These are phyloP conservation scores for Boechera divaricarpa DNA, from an alignment of 345 rosid species.

Conservation along the genomic window DNA sequence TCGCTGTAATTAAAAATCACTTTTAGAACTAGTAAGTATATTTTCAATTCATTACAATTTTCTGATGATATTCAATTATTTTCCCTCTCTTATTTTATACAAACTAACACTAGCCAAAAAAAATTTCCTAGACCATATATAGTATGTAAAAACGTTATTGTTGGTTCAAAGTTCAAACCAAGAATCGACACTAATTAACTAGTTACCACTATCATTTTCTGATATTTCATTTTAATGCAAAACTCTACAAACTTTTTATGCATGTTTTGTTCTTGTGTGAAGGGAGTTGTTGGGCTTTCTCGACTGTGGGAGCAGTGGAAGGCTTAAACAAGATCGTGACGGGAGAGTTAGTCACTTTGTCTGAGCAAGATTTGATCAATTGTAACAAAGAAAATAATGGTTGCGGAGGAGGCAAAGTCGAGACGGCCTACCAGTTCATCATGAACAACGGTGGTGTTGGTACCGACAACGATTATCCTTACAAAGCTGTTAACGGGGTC, in stretches of 20 bases:
- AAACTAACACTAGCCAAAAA: not conserved
- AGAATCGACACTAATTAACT: not conserved
- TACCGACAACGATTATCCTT: slow-evolving; percentile 61
- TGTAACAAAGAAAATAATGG: slow-evolving; percentile 55
- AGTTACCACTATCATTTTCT: not conserved
- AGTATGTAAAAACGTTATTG: not conserved
- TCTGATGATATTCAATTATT: not conserved
- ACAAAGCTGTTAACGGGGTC: slow-evolving; percentile 43
- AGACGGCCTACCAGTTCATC: slow-evolving; percentile 59
- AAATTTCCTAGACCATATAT: no score
- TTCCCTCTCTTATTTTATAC: not conserved
- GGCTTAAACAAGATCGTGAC: slow-evolving; percentile 73
- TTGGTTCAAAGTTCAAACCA: not conserved
- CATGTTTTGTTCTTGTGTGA: slow-evolving; percentile 24
- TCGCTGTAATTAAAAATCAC: no score
- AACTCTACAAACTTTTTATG: not conserved
- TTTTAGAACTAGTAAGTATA: not conserved
- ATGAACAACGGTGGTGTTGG: slow-evolving; percentile 57
- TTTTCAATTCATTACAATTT: no score
- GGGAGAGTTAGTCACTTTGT: slow-evolving; percentile 60
- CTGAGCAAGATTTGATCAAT: slow-evolving; percentile 81
- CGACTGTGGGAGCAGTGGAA: slow-evolving; percentile 80
- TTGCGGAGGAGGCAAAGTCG: slow-evolving; percentile 73
- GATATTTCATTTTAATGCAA: no score
- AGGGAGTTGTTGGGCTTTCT: slow-evolving; percentile 96